phyloP scores from a whole-genome alignment of 306 rosid genomes.

The Myrica gale region DNA sequence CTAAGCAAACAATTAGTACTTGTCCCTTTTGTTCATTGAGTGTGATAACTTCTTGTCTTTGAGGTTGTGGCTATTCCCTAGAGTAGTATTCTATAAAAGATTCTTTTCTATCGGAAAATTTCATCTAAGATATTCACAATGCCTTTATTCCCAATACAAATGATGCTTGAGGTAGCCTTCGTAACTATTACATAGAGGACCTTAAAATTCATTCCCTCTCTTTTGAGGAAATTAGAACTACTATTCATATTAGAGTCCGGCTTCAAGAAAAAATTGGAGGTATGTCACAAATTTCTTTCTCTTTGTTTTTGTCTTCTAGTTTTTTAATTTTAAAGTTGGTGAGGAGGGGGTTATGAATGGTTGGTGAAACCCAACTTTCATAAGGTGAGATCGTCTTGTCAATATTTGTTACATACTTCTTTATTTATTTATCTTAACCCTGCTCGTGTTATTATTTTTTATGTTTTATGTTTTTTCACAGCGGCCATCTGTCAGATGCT shows the following conservation, averaged over 20 bases:
- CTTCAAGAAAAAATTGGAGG: too few relatives aligned
- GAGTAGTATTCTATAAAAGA: neutral
- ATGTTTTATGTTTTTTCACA: constrained; percentile 16
- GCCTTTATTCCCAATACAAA: neutral
- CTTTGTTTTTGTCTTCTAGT: neutral
- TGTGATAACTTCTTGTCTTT: neutral
- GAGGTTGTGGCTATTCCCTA: neutral
- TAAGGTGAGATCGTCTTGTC: neutral
- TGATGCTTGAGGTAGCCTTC: neutral
- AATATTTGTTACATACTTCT: neutral
- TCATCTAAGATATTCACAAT: too few relatives aligned
- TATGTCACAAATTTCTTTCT: neutral
- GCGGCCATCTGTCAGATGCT: constrained; percentile 35
- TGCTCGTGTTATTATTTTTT: neutral
- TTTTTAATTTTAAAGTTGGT: neutral
- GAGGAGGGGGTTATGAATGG: neutral
- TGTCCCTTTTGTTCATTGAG: neutral
- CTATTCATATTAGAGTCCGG: too few relatives aligned
- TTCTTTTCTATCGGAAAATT: too few relatives aligned
- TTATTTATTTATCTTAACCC: neutral
- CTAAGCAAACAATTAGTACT: neutral
- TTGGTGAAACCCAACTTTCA: neutral
- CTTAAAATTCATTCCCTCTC: neutral
- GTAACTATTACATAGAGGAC: neutral
- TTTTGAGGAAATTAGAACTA: too few relatives aligned